These are phyloP conservation scores for Naegleria gruberi DNA, from an alignment of 208 protist species.

Conservation along the genomic window DNA sequence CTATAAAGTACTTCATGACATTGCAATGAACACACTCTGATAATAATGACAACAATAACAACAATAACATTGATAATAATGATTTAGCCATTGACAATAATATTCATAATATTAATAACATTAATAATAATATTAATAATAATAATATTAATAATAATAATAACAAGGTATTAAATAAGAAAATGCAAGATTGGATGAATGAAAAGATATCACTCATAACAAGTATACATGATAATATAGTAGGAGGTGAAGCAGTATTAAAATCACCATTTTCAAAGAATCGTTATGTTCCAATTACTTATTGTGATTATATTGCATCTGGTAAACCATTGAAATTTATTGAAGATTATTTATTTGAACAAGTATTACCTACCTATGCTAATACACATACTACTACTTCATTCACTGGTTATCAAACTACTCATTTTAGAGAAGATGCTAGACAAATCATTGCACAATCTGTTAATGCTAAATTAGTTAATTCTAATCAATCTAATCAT, in stretches of 20 bases:
- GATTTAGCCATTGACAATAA: no score
- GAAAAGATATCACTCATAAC: no score
- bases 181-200: no score
- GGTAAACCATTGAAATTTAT: not conserved
- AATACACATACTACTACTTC: conserved; percentile 59
- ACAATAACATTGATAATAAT: no score
- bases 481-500: no score
- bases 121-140: no score
- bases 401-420: conserved; percentile 45
- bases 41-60: no score
- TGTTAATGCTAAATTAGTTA: not conserved
- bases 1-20: no score
- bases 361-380: conserved; percentile 50
- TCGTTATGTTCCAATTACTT: not conserved
- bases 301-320: conserved; percentile 6
- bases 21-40: no score
- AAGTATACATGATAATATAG: not conserved
- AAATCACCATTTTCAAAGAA: not conserved
- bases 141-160: no score
- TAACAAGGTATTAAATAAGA: no score
- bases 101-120: no score
- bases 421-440: conserved; percentile 50
- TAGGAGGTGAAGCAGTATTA: not conserved
- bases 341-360: not conserved
- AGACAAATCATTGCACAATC: conserved; percentile 38